Evolutionary conservation across 2,329 filamentous ascomycete species (phyloP), one percentile per base, ranked within the genome.

Genomic region (Sclerotinia nivalis): DNA sequence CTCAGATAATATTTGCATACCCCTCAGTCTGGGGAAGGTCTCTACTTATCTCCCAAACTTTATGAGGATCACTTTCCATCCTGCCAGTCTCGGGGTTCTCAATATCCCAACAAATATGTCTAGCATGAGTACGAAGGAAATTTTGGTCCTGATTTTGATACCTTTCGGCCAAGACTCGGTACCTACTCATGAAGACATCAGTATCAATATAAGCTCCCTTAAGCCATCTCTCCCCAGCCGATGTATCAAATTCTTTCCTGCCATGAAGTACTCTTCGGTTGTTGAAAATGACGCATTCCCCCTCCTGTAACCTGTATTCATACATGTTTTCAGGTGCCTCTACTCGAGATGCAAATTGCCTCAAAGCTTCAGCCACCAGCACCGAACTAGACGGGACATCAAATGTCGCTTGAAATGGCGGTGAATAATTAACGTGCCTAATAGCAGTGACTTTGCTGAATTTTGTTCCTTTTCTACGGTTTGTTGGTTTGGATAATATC

Each of bases 221-320:
- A 68, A 98, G 81, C 92, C 93, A 97, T 66, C 95, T 84, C 72
- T 89, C 86, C 0, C 92, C 92, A 9, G 85, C 84, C 0, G 81
- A 81, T 0, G 84, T 80, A 77, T 95, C 88, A 80, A 98, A 98
- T 43, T 88, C 87, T 22, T 84, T 86, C 5, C 96, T 84, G 0
- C 93, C 95, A 82, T 98, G 96, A 77, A 97, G 80, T n/a, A 97
- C 84, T 25, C 95, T 85, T 71, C 88, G 82, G 78, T 98, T 98
- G 78, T 97, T 91, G 78, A 99, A 98, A n/a, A 99, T 85, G 18
- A 94, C 93, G 78, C 93, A 97, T 77, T 97, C 92, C 4, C 95
- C 96, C 5, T 91, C 88, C 68, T 88, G 83, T 79, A 97, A 83
- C 80, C 90, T 90, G 70, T 90, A 84, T 82, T 95, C 85, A 76